A percentile compares a stretch with the other conserved stretches of the same genome.
phyloP scores from a whole-genome alignment of 331 rosid genomes.

The Quercus lobata region DNA sequence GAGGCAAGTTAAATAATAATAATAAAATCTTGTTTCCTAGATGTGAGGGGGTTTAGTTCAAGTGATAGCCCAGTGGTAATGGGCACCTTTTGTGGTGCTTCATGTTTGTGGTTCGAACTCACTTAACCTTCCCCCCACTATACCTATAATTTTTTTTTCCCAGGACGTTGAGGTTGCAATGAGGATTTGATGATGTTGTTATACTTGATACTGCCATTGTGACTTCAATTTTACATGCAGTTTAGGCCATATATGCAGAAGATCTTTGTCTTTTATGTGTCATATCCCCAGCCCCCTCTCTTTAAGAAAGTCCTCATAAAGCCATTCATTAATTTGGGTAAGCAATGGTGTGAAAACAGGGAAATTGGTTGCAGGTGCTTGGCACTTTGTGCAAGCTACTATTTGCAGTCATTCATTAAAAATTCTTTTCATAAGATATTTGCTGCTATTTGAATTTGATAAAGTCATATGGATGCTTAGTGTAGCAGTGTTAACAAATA shows the following conservation, averaged over 20 bases:
- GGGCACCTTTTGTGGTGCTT: too few species aligned
- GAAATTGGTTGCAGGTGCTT: not conserved
- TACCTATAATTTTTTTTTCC: too few species aligned
- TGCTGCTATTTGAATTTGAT: not conserved
- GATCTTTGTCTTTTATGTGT: not conserved
- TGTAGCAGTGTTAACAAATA: not conserved
- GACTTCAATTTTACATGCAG: not conserved
- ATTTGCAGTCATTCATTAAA: not conserved
- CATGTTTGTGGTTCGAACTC: too few species aligned
- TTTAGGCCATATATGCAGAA: not conserved
- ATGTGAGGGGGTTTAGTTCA: too few species aligned
- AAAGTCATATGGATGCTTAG: too few species aligned
- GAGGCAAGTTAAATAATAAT: too few species aligned
- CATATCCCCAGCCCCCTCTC: not conserved
- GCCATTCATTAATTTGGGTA: not conserved
- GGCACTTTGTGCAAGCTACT: too few species aligned
- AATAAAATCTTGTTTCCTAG: too few species aligned
- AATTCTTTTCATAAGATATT: not conserved
- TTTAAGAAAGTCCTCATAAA: not conserved
- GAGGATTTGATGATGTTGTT: too few species aligned
- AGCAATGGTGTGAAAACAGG: not conserved
- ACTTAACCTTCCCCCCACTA: not conserved
- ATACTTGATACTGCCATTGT: not conserved
- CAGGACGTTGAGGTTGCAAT: not conserved
- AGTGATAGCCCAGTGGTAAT: too few species aligned